Percentiles rank a stretch among this genome's conserved stretches.
phyloP scores from a whole-genome alignment of 163 green algal species.

The Smithsoniella earleae region DNA sequence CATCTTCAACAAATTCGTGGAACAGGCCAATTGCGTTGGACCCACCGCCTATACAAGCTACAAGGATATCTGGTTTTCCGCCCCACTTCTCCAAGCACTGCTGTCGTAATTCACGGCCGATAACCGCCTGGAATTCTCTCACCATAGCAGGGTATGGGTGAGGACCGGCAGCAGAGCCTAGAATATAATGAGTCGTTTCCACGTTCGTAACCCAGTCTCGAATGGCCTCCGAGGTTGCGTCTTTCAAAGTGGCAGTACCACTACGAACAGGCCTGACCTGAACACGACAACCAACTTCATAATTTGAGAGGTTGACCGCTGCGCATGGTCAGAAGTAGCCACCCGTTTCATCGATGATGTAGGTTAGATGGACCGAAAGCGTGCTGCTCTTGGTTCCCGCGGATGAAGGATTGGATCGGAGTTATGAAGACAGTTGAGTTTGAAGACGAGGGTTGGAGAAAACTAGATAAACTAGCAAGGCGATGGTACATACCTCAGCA shows the following conservation, averaged over 20 bases:
- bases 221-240: conserved; percentile 95
- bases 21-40: conserved; percentile 98
- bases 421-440: not conserved
- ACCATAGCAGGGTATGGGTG: conserved; percentile 99
- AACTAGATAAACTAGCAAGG: not conserved
- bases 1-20: conserved; percentile 87
- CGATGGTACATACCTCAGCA: conserved; percentile 63
- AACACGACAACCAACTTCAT: not conserved
- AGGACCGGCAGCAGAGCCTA: conserved; percentile 86
- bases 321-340: no score
- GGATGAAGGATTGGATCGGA: no score
- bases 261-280: conserved; percentile 70
- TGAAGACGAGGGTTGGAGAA: not conserved
- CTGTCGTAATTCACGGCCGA: conserved; percentile 73
- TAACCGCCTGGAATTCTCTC: conserved; percentile 93
- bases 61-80: conserved; percentile 81
- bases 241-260: conserved; percentile 95
- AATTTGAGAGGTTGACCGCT: no score
- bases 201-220: conserved; percentile 99
- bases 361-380: no score
- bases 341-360: no score
- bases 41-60: conserved; percentile 94
- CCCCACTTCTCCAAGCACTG: conserved; percentile 82
- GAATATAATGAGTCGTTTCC: conserved; percentile 98
- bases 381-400: no score